Percentiles rank a stretch among this genome's conserved stretches.
Conservation (phyloP, 257 asterid species). For the Solanum ossicruentum region DNA sequence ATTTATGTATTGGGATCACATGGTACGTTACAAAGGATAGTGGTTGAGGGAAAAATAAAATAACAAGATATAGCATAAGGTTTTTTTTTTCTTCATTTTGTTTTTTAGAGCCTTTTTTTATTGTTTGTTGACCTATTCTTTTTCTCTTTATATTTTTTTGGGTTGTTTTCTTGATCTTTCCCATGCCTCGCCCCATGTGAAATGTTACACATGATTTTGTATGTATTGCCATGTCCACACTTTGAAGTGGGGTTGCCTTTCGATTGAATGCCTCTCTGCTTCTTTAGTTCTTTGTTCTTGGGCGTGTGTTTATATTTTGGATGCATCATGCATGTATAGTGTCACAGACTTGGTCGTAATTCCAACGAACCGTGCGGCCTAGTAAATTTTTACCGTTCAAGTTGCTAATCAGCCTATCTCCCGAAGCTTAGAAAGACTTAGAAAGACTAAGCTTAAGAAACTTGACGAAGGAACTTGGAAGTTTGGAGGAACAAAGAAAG, state of each 20-base stretch:
- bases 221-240: not conserved
- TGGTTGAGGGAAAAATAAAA: not conserved
- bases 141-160: not conserved
- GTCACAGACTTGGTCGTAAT: too few relatives aligned
- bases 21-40: not conserved
- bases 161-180: not conserved
- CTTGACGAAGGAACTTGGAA: too few relatives aligned
- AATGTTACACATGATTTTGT: not conserved
- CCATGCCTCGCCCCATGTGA: not conserved
- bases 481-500: too few relatives aligned
- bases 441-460: too few relatives aligned
- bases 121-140: not conserved
- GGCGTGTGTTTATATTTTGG: not conserved
- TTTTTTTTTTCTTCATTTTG: not conserved
- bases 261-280: not conserved
- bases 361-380: too few relatives aligned
- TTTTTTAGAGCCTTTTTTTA: not conserved
- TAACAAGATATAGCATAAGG: not conserved
- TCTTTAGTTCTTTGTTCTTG: not conserved
- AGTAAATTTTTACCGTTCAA: too few relatives aligned
- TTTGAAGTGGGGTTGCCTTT: not conserved
- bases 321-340: not conserved
- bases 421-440: too few relatives aligned
- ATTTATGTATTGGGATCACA: not conserved
- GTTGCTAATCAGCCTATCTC: too few relatives aligned